These are phyloP conservation scores for Protomyces inundatus DNA, from an alignment of 1,139 yeast genomes.

Conservation along the genomic window DNA sequence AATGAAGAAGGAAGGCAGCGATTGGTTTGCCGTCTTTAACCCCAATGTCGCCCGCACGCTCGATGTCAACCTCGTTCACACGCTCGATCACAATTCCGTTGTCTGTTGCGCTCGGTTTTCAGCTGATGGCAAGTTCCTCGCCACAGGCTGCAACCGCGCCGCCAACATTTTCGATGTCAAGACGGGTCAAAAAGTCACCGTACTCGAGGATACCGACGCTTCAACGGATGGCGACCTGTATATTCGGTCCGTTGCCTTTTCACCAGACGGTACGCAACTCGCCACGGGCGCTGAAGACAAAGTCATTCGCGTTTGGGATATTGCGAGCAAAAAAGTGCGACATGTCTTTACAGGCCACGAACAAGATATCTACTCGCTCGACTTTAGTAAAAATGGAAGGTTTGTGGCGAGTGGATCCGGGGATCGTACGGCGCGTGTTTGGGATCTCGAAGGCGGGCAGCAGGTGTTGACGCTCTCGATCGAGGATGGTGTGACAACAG, in stretches of 20 bases:
- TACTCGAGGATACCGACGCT: constrained; percentile 69
- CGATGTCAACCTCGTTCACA: constrained; percentile 84
- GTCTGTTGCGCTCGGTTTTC: constrained; percentile 96
- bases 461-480: constrained; percentile 83
- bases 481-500: constrained; percentile 97
- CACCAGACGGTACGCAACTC: constrained; percentile 90
- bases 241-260: constrained; percentile 90
- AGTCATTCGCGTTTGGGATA: constrained; percentile 94
- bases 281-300: constrained; percentile 99
- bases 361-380: constrained; percentile 94
- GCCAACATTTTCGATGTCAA: constrained; percentile 92
- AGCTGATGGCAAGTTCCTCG: constrained; percentile 85
- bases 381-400: constrained; percentile 92
- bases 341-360: constrained; percentile 91
- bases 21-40: constrained; percentile 84
- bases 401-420: constrained; percentile 95
- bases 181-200: constrained; percentile 84
- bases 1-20: constrained; percentile 74
- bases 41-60: constrained; percentile 71
- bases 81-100: constrained; percentile 86
- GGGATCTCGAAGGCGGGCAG: constrained; percentile 92
- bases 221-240: constrained; percentile 67
- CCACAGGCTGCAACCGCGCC: constrained; percentile 95
- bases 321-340: constrained; percentile 76
- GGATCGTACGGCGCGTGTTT: constrained; percentile 90